Percentiles rank a stretch among this genome's conserved stretches.
These are phyloP conservation scores for Dissophora ornata DNA, from an alignment of 192 early-diverging fungal genomes.

Conservation along the genomic window DNA sequence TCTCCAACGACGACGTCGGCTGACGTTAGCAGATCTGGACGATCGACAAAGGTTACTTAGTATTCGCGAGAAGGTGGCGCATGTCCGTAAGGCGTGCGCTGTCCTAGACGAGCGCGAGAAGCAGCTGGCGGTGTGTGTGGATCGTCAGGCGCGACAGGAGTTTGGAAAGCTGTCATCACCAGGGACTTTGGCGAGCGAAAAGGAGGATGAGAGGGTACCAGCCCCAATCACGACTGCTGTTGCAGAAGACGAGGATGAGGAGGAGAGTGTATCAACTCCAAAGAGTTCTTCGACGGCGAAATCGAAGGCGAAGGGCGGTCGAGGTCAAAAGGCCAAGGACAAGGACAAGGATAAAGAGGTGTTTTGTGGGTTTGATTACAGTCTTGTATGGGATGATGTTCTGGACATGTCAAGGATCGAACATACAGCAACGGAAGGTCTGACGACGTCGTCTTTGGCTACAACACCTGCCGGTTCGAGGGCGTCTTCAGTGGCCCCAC, in stretches of 20 bases:
- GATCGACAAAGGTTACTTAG: conserved; percentile 53
- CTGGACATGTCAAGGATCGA: conserved; percentile 37
- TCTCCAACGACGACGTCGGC: conserved; percentile 33
- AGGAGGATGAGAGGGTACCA: conserved; percentile 7
- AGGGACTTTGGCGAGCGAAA: background rate
- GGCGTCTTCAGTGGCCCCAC: conserved; percentile 35
- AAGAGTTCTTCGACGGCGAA: conserved; percentile 10
- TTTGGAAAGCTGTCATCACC: conserved; percentile 7
- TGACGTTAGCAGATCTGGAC: conserved; percentile 58
- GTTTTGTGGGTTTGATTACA: conserved; percentile 61
- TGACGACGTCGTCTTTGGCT: conserved; percentile 3
- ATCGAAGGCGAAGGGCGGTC: conserved; percentile 10
- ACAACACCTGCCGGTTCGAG: conserved; percentile 33
- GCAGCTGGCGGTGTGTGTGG: conserved; percentile 36
- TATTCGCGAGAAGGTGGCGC: conserved; percentile 51
- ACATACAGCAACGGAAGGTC: conserved; percentile 6
- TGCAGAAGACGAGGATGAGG: conserved; percentile 22
- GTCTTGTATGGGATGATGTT: conserved; percentile 56
- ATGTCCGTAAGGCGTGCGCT: conserved; percentile 32
- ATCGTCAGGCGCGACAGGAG: conserved; percentile 39
- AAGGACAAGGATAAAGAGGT: conserved; percentile 49
- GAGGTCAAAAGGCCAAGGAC: conserved; percentile 20
- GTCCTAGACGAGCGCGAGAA: conserved; percentile 24
- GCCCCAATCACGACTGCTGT: background rate
- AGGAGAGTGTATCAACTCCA: conserved; percentile 2